Evolutionary conservation across 2,329 filamentous ascomycete genomes (phyloP).

Genomic region (Cercospora janseana): DNA sequence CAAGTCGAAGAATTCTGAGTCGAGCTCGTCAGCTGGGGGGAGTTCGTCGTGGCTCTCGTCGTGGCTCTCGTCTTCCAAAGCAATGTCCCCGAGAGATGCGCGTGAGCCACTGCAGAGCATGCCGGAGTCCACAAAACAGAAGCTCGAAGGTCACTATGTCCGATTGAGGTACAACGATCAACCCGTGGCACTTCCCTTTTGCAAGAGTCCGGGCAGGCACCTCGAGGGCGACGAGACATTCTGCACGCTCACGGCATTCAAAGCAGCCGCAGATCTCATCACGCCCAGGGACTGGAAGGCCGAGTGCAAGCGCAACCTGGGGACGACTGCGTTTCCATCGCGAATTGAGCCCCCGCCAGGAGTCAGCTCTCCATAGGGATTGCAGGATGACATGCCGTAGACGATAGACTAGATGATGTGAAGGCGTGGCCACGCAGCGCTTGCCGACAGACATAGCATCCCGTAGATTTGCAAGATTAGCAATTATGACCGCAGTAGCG

Average conservation of each 20-base stretch:
- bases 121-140: slow-evolving; percentile 55
- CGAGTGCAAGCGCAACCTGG: slow-evolving; percentile 60
- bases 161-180: slow-evolving; percentile 87
- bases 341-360: slow-evolving; percentile 24
- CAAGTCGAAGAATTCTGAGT: slow-evolving; percentile 48
- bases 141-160: slow-evolving; percentile 77
- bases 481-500: too few species aligned
- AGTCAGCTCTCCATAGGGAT: neutral
- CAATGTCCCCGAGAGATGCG: slow-evolving; percentile 19
- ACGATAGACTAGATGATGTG: too few species aligned
- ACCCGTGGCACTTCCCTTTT: slow-evolving; percentile 78
- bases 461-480: too few species aligned
- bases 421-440: too few species aligned
- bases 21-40: slow-evolving; percentile 22
- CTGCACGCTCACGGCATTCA: slow-evolving; percentile 91
- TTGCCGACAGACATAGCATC: too few species aligned
- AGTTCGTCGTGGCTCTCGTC: slow-evolving; percentile 33
- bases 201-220: slow-evolving; percentile 73
- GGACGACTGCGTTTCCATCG: slow-evolving; percentile 44
- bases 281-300: slow-evolving; percentile 76
- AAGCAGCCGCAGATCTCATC: slow-evolving; percentile 84
- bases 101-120: slow-evolving; percentile 60
- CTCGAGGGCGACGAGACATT: slow-evolving; percentile 82
- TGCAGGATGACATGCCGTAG: neutral
- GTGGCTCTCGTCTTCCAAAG: slow-evolving; percentile 28